Conservation (phyloP, 1,139 yeast species). For the Geotrichum bryndzae region DNA sequence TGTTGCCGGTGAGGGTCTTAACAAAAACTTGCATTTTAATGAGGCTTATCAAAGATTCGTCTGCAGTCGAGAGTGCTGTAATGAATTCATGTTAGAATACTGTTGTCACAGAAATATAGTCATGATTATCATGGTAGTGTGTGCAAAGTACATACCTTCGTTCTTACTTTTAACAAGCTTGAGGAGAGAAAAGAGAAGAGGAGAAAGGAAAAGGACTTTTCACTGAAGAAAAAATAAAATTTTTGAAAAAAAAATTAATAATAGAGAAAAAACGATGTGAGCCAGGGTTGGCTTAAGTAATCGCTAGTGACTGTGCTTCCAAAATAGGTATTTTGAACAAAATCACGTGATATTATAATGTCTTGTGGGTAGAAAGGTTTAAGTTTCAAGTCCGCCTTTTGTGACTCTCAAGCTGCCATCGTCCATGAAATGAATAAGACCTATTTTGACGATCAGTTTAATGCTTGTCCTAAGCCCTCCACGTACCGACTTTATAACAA, state of each 20-base stretch:
- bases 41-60: conserved; percentile 22
- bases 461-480: too few species aligned
- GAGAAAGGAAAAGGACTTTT: not conserved
- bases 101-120: not conserved
- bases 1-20: conserved; percentile 38
- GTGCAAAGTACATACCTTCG: conserved; percentile 21
- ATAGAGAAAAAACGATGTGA: not conserved
- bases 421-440: too few species aligned
- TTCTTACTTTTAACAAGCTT: conserved; percentile 21
- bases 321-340: not conserved
- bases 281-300: not conserved
- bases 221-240: not conserved
- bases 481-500: too few species aligned
- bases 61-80: conserved; percentile 29
- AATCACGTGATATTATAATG: not conserved
- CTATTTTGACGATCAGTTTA: too few species aligned
- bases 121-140: not conserved
- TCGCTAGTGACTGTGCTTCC: conserved; percentile 10
- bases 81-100: not conserved
- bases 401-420: not conserved
- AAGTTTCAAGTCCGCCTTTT: not conserved
- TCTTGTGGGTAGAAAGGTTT: too few species aligned
- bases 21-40: conserved; percentile 24
- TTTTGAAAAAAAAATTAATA: not conserved
- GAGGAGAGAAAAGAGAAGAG: conserved; percentile 13